Evolutionary conservation across 352 stramenopile genomes (phyloP).

Genomic region (Peronosclerospora sorghi): DNA sequence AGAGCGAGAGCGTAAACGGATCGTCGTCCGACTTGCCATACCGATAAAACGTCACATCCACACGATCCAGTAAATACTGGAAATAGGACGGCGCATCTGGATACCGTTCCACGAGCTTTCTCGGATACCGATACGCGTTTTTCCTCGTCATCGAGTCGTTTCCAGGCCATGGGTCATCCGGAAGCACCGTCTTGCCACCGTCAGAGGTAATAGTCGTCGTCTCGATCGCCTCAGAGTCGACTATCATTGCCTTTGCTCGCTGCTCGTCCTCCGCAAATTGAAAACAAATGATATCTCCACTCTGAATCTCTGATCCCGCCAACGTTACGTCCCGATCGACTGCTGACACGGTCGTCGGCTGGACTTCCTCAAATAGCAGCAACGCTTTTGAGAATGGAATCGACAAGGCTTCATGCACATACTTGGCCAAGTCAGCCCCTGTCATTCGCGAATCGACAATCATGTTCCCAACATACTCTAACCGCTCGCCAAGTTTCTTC

Average conservation of each 20-base stretch:
- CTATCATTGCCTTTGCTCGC: conserved; percentile 9
- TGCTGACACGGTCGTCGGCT: conserved; percentile 42
- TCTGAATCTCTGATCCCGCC: conserved; percentile 49
- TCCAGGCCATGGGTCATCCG: conserved; percentile 3
- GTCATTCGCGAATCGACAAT: conserved; percentile 54
- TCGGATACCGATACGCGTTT: conserved; percentile 2
- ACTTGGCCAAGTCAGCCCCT: conserved; percentile 35
- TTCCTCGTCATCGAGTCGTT: conserved; percentile 1
- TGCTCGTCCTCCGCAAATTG: conserved; percentile 40
- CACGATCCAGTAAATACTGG: conserved; percentile 67
- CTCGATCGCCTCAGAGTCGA: conserved; percentile 17
- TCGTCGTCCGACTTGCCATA: conserved; percentile 38
- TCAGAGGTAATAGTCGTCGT: conserved; percentile 16
- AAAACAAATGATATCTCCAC: conserved; percentile 79
- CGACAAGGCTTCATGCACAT: conserved; percentile 38
- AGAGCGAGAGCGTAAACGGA: conserved; percentile 34
- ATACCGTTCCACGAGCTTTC: conserved; percentile 30
- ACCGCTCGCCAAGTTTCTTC: conserved; percentile 41
- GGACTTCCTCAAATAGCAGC: conserved; percentile 66
- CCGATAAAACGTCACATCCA: conserved; percentile 62
- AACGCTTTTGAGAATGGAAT: conserved; percentile 45
- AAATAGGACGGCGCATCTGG: conserved; percentile 71
- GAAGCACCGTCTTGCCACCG: conserved; percentile 13
- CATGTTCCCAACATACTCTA: conserved; percentile 76
- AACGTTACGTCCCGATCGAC: conserved; percentile 46